These are phyloP conservation scores for Microdochium nivale DNA, from an alignment of 2,329 filamentous ascomycete species.

Conservation along the genomic window DNA sequence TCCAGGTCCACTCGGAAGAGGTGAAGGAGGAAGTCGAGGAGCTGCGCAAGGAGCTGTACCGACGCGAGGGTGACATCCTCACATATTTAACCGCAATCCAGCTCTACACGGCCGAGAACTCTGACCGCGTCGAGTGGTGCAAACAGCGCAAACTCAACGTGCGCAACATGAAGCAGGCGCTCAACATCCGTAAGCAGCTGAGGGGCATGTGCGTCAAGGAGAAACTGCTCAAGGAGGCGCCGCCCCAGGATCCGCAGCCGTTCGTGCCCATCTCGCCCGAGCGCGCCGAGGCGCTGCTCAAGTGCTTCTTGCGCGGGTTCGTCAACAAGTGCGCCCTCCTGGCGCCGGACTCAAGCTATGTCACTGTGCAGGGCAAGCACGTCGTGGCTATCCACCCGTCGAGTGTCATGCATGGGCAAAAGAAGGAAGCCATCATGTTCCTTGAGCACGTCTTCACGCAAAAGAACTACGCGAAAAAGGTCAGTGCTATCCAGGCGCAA, in stretches of 20 bases:
- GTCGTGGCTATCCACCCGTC: conserved; percentile 54
- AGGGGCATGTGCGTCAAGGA: conserved; percentile 46
- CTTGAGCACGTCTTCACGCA: conserved; percentile 58
- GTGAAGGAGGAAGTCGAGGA: conserved; percentile 43
- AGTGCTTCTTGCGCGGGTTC: conserved; percentile 56
- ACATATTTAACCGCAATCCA: conserved; percentile 57
- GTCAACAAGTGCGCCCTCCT: conserved; percentile 51
- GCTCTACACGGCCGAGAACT: conserved; percentile 47
- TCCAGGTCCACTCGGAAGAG: conserved; percentile 50
- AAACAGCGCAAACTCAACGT: conserved; percentile 45
- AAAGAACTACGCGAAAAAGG: conserved; percentile 60
- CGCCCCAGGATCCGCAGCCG: conserved; percentile 43
- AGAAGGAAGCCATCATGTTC: conserved; percentile 61
- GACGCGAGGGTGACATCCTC: conserved; percentile 56
- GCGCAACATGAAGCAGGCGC: conserved; percentile 53
- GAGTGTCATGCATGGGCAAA: conserved; percentile 53
- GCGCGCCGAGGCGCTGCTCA: conserved; percentile 43
- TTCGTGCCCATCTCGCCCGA: conserved; percentile 47
- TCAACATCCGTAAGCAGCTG: conserved; percentile 54
- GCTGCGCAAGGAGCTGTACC: conserved; percentile 46
- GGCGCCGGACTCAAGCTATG: conserved; percentile 51
- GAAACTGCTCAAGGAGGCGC: conserved; percentile 35
- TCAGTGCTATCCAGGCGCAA: conserved; percentile 49
- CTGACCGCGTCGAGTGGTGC: conserved; percentile 50
- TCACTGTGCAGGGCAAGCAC: conserved; percentile 51